Evolutionary conservation across 352 stramenopile species (phyloP).

Genomic region (Sclerospora graminicola): DNA sequence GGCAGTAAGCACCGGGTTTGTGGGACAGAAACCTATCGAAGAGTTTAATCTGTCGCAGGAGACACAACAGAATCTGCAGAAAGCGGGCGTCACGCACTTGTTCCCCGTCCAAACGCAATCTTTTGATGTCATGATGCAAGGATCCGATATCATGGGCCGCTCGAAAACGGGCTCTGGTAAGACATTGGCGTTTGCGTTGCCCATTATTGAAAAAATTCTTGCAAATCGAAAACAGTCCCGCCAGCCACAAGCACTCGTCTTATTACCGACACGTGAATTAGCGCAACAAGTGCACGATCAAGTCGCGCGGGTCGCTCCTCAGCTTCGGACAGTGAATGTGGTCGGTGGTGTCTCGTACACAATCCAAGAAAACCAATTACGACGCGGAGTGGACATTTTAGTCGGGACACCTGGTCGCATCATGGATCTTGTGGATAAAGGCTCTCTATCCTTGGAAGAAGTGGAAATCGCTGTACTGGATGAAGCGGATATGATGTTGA

Average conservation of each 20-base stretch:
- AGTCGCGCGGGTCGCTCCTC: conserved; percentile 70
- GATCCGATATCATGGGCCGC: conserved; percentile 73
- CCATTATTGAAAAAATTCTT: conserved; percentile 67
- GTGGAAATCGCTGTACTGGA: conserved; percentile 90
- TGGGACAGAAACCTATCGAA: conserved; percentile 55
- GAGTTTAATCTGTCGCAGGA: conserved; percentile 55
- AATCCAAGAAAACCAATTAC: conserved; percentile 85
- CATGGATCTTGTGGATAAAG: conserved; percentile 93
- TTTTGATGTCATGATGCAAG: conserved; percentile 72
- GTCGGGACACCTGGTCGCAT: conserved; percentile 95
- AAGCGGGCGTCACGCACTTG: conserved; percentile 63
- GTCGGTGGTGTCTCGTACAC: conserved; percentile 92
- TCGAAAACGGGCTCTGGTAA: conserved; percentile 79
- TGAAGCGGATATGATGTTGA: conserved; percentile 97
- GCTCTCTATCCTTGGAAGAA: conserved; percentile 83
- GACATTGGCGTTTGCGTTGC: conserved; percentile 66
- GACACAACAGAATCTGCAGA: conserved; percentile 47
- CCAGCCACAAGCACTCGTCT: conserved; percentile 87
- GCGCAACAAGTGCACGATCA: conserved; percentile 94
- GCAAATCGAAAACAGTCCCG: conserved; percentile 25
- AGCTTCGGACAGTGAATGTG: conserved; percentile 86
- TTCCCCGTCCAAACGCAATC: conserved; percentile 80
- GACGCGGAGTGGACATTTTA: conserved; percentile 88
- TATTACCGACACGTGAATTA: conserved; percentile 96
- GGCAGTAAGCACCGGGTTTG: conserved; percentile 36